These are phyloP conservation scores for Ascochyta lentis DNA, from an alignment of 2,329 filamentous ascomycete species.

Conservation along the genomic window DNA sequence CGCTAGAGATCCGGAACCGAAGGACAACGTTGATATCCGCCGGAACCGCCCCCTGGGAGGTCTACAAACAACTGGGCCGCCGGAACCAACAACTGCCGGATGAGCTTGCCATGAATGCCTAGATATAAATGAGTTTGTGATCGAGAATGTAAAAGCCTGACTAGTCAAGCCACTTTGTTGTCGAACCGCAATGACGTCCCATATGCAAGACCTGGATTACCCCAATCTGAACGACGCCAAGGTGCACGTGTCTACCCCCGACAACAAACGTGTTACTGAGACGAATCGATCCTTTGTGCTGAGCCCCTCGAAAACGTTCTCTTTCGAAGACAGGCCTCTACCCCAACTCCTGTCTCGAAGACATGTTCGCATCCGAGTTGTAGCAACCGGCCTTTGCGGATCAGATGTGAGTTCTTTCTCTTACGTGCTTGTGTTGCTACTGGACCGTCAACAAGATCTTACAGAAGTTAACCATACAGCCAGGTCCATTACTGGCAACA, in stretches of 20 bases:
- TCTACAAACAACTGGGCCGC: not conserved
- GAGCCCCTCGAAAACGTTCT: conserved; percentile 11
- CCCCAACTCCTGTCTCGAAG: conserved; percentile 67
- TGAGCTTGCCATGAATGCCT: not conserved
- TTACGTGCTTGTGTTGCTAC: not conserved
- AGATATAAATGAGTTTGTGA: not conserved
- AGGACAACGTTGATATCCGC: not conserved
- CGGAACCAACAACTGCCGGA: not conserved
- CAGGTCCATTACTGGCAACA: conserved; percentile 33
- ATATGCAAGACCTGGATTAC: not conserved
- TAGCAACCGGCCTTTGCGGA: conserved; percentile 84
- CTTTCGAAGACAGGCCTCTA: conserved; percentile 72
- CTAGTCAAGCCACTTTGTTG: not conserved
- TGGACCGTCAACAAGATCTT: not conserved
- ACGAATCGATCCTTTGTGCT: conserved; percentile 16
- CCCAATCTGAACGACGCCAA: not conserved
- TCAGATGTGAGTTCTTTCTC: conserved; percentile 55
- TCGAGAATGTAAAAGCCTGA: not conserved
- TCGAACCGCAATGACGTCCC: not conserved
- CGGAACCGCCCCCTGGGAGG: not conserved
- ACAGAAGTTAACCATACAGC: not conserved
- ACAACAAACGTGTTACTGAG: not conserved
- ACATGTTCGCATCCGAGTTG: conserved; percentile 78
- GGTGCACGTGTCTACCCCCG: not conserved
- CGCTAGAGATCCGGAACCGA: conserved; percentile 1